Conservation (phyloP, 2,329 filamentous ascomycete species). For the Ascochyta koolunga region DNA sequence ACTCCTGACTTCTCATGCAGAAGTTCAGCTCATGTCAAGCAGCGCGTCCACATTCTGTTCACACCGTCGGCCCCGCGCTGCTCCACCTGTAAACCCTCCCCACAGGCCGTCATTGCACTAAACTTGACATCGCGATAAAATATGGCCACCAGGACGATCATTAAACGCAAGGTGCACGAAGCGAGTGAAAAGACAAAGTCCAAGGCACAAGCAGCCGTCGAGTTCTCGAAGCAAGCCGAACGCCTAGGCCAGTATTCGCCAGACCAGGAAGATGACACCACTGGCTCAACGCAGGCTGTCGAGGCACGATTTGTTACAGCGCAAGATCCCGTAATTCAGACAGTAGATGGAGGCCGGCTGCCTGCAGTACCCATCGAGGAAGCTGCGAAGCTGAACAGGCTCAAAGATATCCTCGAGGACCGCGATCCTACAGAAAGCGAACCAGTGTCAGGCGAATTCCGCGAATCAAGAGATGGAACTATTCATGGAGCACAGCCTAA, state of each 20-base stretch:
- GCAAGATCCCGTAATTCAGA: conserved; percentile 74
- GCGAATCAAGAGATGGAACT: conserved; percentile 52
- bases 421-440: conserved; percentile 40
- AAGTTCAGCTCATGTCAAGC: neutral
- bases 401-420: conserved; percentile 60
- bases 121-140: conserved; percentile 13
- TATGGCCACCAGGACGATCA: conserved; percentile 32
- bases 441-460: conserved; percentile 36
- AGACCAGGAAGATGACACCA: conserved; percentile 49
- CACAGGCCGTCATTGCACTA: conserved; percentile 29
- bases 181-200: conserved; percentile 30
- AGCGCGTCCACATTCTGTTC: conserved; percentile 1
- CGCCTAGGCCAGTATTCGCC: conserved; percentile 51
- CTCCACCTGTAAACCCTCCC: conserved; percentile 26
- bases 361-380: conserved; percentile 73
- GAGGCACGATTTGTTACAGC: conserved; percentile 69
- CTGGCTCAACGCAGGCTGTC: conserved; percentile 61
- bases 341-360: conserved; percentile 68
- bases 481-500: conserved; percentile 45
- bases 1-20: neutral
- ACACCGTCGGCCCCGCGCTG: neutral
- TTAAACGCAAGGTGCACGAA: conserved; percentile 29
- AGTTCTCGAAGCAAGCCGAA: conserved; percentile 66
- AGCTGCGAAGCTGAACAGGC: conserved; percentile 70
- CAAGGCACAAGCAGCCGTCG: conserved; percentile 53